Evolutionary conservation across 2,329 filamentous ascomycete genomes (phyloP).

Genomic region (Celoporthe dispersa): DNA sequence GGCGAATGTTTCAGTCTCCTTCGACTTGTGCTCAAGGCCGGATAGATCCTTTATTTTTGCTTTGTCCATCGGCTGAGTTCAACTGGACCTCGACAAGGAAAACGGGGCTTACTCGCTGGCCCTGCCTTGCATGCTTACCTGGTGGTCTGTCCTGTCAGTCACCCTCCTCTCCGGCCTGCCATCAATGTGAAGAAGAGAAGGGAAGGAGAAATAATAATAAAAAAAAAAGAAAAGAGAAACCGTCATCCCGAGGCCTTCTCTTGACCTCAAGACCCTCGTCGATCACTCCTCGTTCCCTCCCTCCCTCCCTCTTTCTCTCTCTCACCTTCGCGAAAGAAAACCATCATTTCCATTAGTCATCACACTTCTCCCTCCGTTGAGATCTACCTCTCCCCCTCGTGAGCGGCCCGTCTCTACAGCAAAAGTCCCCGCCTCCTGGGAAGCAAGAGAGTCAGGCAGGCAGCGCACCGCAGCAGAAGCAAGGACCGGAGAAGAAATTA

Average conservation of each 20-base stretch:
- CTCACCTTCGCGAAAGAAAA: neutral
- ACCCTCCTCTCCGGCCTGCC: neutral
- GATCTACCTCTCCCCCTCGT: neutral
- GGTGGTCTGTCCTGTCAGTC: neutral
- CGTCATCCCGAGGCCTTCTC: neutral
- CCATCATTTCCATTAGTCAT: conserved; percentile 1
- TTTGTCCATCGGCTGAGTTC: conserved; percentile 8
- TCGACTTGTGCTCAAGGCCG: neutral
- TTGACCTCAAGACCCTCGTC: neutral
- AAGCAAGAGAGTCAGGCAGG: neutral
- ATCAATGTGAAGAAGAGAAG: neutral
- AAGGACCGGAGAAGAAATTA: conserved; percentile 16
- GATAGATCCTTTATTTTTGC: neutral
- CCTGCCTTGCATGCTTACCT: neutral
- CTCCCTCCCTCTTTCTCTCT: neutral
- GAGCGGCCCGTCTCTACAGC: neutral
- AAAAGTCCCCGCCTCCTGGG: neutral
- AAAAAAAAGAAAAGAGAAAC: neutral
- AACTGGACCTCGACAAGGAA: conserved; percentile 6
- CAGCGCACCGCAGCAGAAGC: conserved; percentile 6
- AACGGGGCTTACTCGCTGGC: conserved; percentile 10
- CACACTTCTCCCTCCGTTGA: neutral
- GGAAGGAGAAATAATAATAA: too few relatives aligned
- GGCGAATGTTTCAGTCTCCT: conserved; percentile 13
- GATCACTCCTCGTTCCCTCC: neutral